Evolutionary conservation across 257 asterid genomes (phyloP).

Genomic region (Fraxinus quadrangulata): DNA sequence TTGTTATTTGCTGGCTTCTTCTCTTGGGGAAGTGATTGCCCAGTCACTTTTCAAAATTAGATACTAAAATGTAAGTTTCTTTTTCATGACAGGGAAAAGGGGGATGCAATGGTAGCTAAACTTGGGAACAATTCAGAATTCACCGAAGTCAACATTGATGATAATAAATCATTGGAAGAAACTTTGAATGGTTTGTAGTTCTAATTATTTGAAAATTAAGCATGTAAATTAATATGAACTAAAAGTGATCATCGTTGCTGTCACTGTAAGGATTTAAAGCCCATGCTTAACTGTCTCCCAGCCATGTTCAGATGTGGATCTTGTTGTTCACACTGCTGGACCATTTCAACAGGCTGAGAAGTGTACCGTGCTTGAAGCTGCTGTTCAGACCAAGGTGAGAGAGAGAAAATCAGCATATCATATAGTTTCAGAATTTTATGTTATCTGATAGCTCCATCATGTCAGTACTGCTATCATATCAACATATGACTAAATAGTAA

Average conservation of each 20-base stretch:
- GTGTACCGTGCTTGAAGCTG: conserved; percentile 85
- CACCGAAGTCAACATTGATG: conserved; percentile 63
- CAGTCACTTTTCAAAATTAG: not conserved
- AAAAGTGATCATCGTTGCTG: not conserved
- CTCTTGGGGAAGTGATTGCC: not conserved
- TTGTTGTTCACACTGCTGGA: conserved; percentile 91
- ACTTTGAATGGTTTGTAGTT: conserved; percentile 53
- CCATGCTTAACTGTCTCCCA: not conserved
- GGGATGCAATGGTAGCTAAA: conserved; percentile 61
- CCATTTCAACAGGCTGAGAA: conserved; percentile 88
- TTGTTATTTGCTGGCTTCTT: not conserved
- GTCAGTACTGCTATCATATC: not conserved
- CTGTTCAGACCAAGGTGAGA: conserved; percentile 97
- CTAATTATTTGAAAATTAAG: conserved; percentile 10
- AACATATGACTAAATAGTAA: conserved; percentile 5
- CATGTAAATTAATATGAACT: not conserved
- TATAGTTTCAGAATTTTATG: conserved; percentile 15
- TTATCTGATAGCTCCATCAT: not conserved
- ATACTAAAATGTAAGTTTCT: not conserved
- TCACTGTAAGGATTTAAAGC: not conserved
- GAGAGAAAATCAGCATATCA: conserved; percentile 54
- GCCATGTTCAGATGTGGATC: conserved; percentile 72
- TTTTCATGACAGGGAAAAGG: conserved; percentile 66
- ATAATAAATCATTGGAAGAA: conserved; percentile 51
- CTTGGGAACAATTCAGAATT: conserved; percentile 68